Base-by-base conservation (phyloP, 305 asterid genomes). In the Fraxinus greggii region DNA sequence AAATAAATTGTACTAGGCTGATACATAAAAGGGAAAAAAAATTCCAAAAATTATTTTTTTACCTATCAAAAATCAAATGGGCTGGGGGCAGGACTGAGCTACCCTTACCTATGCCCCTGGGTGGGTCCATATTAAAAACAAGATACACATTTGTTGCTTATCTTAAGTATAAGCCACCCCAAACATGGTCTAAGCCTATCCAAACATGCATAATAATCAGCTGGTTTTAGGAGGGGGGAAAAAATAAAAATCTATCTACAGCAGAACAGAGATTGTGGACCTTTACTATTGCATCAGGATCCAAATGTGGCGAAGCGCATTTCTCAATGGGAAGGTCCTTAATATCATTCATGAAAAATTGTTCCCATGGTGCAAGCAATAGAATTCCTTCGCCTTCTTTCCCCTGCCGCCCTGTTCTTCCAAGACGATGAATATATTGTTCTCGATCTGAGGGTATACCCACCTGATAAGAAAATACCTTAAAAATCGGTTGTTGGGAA, bases 391-490 rank as follows among this genome's bases (percentile, higher is more conserved):
- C 91, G 38, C 98, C 98, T 76, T 80, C 94, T 87, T 96, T 94
- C 79, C 97, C 98, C 84, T 93, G 92, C 59, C 97, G 86, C 33
- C 98, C 99, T 38, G 99, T 93, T 88, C 97, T 90, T 89, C 98
- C 99, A 63, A 96, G 92, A 74, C 97, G 91, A 84, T 90, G 95
- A 45, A 94, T 94, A 82, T 96, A 96, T 82, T 93, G 98, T 78
- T 91, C 98, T 36, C 98, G 87, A 77, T 95, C 97, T 1, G 83
- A 77, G 78, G 99, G 97, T 80, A 95, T 83, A n/a, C 98, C 99
- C 70, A 93, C 93, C 99, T 95, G 86, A 70, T 76, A 29, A 31
- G 35, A 24, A 17, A 4, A 67, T 19, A 12, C 74, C 74, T 28
- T 12, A 28, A 67, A 21, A 28, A 67, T 65, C 36, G 15, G 36